Evolutionary conservation across 139 green algal species (phyloP).

Genomic region (Chlamydomonas asymmetrica): DNA sequence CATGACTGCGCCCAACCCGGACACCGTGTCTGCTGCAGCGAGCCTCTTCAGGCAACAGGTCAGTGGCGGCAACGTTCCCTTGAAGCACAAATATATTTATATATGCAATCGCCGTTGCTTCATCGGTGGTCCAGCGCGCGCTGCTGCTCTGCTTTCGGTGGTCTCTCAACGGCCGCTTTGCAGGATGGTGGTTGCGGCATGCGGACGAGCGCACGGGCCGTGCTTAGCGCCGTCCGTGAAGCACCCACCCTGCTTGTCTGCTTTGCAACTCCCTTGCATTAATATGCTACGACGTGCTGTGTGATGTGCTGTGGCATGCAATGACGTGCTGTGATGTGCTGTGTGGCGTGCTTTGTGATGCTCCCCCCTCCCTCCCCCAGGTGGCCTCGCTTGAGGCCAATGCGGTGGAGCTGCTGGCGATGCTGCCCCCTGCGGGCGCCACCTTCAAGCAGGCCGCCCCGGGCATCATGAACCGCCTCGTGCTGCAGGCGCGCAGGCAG

Average conservation of each 20-base stretch:
- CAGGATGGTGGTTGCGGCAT: neutral
- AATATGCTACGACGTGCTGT: neutral
- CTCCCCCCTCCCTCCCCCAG: neutral
- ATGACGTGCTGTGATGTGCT: neutral
- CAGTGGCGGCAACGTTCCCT: too few relatives aligned
- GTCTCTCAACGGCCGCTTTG: too few relatives aligned
- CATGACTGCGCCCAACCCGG: too few relatives aligned
- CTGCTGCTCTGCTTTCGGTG: too few relatives aligned
- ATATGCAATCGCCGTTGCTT: too few relatives aligned
- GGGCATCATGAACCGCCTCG: neutral
- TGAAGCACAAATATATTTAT: too few relatives aligned
- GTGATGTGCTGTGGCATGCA: too few relatives aligned
- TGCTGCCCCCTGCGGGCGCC: conserved; percentile 10
- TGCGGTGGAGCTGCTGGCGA: conserved; percentile 11
- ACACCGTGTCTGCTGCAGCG: too few relatives aligned
- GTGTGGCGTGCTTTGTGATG: neutral
- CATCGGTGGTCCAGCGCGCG: too few relatives aligned
- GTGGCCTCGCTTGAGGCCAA: conserved; percentile 5
- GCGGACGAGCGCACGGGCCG: neutral
- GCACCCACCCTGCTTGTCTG: neutral
- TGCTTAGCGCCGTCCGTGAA: neutral
- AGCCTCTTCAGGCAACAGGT: too few relatives aligned
- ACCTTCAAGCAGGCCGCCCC: conserved; percentile 15
- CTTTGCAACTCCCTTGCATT: neutral
- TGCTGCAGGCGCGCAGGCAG: too few relatives aligned